Conservation (phyloP, 208 protist genomes). For the Naegleria lovaniensis region DNA sequence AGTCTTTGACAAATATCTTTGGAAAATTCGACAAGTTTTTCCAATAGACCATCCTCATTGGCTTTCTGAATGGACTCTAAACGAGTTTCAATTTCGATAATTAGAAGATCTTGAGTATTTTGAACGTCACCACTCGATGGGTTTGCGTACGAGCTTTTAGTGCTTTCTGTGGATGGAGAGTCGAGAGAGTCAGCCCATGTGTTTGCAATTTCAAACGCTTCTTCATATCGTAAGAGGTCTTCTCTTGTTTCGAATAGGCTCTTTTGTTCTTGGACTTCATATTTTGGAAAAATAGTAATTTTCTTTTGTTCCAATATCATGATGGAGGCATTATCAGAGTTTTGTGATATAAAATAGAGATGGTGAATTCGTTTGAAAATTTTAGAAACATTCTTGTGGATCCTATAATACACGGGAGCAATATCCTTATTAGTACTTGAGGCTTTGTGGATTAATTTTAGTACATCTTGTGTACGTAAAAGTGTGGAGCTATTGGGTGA, state of each 20-base stretch:
- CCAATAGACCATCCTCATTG: background rate
- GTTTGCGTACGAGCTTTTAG: background rate
- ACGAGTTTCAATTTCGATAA: background rate
- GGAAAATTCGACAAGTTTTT: background rate
- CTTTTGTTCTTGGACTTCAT: background rate
- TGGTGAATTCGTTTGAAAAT: background rate
- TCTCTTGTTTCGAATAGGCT: background rate
- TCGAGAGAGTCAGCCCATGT: background rate
- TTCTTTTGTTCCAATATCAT: background rate
- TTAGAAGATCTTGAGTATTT: background rate
- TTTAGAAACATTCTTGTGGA: background rate
- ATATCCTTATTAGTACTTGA: background rate
- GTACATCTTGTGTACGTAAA: background rate
- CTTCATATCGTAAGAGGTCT: background rate
- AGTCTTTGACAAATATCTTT: background rate
- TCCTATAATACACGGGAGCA: background rate
- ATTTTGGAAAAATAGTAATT: background rate
- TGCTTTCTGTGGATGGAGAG: too few species aligned
- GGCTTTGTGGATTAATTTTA: background rate
- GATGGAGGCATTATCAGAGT: background rate
- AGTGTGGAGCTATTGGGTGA: background rate
- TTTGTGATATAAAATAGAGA: background rate
- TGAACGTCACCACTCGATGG: background rate
- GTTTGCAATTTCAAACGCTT: background rate
- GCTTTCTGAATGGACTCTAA: background rate